phyloP scores from a whole-genome alignment of 768 basidiomycete genomes.

The Lactarius deliciosus region DNA sequence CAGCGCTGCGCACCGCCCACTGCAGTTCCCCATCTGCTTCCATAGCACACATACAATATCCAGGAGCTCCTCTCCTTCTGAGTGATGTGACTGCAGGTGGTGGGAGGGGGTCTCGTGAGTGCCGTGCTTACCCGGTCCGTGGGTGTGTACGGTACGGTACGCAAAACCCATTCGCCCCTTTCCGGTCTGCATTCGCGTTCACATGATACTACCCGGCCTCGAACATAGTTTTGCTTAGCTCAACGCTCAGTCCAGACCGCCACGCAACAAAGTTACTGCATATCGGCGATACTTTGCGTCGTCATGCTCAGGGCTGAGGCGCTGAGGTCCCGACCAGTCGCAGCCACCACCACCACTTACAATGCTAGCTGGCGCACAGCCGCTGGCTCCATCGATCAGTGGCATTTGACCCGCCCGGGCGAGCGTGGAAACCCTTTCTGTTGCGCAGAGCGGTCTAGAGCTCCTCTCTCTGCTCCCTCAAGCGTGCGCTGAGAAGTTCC shows the following conservation, averaged over 20 bases:
- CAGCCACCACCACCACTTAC: not conserved
- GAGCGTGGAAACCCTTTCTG: not conserved
- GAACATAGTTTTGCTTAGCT: not conserved
- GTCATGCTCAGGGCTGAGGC: not conserved
- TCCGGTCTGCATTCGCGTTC: too few relatives aligned
- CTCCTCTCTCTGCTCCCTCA: not conserved
- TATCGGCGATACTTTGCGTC: not conserved
- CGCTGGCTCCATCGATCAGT: not conserved
- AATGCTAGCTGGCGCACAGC: not conserved
- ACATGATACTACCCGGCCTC: not conserved
- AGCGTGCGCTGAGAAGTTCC: not conserved
- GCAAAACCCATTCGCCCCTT: too few relatives aligned
- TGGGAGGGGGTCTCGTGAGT: too few relatives aligned
- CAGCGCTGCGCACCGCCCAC: not conserved
- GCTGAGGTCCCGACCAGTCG: not conserved
- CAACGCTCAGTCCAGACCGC: too few relatives aligned
- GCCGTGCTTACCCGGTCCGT: not conserved
- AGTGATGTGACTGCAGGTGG: not conserved
- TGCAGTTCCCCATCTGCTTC: not conserved
- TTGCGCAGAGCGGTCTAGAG: not conserved
- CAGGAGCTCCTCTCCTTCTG: not conserved
- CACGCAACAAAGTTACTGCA: too few relatives aligned
- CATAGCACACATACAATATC: not conserved
- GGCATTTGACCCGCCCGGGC: not conserved
- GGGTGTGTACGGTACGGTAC: too few relatives aligned